Base-by-base conservation (phyloP, 2,329 filamentous ascomycete genomes). In the Sclerotinia nivalis region DNA sequence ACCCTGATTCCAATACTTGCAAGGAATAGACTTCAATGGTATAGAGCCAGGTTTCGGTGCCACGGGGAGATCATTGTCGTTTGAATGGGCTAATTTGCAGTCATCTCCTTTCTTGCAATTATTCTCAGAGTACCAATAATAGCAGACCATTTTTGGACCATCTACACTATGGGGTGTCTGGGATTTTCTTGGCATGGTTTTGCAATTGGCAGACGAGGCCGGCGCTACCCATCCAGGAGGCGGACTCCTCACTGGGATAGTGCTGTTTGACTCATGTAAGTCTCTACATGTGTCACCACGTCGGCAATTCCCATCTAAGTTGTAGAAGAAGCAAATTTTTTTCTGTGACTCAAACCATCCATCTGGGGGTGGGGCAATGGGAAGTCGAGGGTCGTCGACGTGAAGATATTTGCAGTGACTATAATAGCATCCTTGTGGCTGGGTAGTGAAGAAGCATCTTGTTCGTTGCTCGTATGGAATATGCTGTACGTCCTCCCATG, bases 281-380 rank as follows among this genome's bases (percentile, higher is more conserved):
- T 22, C 54, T 4, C 52, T 64, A 34, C 69, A 70, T 13, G 52
- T 45, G 7, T 60, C 49, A 13, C 69, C 47, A 9, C 31, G 28
- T 13, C 15, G 40, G 43, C 69, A 70, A 31, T 28, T n/a, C 7
- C 68, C 58, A 59, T 65, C 58, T 12, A 55, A 28, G 45, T 67
- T 34, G 34, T 69, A 73, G 60, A 73, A 74, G 40, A 72, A 64
- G 50, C 73, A 73, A 37, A 71, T 71, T 49, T 45, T 62, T 22
- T 59, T 25, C n/a, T 40, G 47, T 34, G 61, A 20, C 9, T 13
- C 25, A 47, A 47, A 18, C 40, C 40, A 61, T 43, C 59, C 25
- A 20, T 61, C 43, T 12, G 59, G 59, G 43, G 59, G 40, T 10
- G 1, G 25, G 25, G 43, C 59, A 43, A 61, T 15, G 12, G 59